phyloP scores from a whole-genome alignment of 352 stramenopile genomes.

The Pythium rishiriense region DNA sequence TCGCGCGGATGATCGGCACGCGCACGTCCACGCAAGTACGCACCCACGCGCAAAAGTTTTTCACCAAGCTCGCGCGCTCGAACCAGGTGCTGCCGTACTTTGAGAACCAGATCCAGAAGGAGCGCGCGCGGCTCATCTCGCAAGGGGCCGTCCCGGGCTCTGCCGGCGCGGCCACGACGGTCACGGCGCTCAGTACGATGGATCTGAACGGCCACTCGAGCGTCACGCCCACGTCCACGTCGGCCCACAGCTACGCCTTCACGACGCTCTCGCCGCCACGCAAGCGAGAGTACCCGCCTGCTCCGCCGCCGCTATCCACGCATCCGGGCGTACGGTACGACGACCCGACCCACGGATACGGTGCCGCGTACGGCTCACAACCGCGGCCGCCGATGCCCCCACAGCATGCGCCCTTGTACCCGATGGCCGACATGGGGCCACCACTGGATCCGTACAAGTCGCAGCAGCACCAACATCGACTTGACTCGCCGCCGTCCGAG shows the following conservation, averaged over 20 bases:
- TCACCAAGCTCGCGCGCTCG: slow-evolving; percentile 79
- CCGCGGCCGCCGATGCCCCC: not conserved
- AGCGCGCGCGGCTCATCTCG: slow-evolving; percentile 54
- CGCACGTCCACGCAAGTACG: slow-evolving; percentile 84
- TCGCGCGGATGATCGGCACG: slow-evolving; percentile 79
- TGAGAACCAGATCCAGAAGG: slow-evolving; percentile 72
- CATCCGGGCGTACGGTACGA: slow-evolving; percentile 11
- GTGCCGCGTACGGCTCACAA: not conserved
- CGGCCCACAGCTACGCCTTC: slow-evolving; percentile 32
- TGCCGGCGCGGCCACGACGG: not conserved
- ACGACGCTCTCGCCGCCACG: slow-evolving; percentile 46
- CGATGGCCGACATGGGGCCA: not conserved
- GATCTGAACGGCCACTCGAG: slow-evolving; percentile 22
- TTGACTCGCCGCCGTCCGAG: slow-evolving; percentile 12
- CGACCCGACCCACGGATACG: slow-evolving; percentile 14
- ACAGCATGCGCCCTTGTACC: not conserved
- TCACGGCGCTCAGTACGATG: not conserved
- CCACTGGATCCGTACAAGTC: slow-evolving; percentile 25
- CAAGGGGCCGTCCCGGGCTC: slow-evolving; percentile 34
- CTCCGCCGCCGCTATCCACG: slow-evolving; percentile 1
- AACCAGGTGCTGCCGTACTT: slow-evolving; percentile 79
- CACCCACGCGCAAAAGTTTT: slow-evolving; percentile 89
- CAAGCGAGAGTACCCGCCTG: slow-evolving; percentile 31
- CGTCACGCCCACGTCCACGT: slow-evolving; percentile 49
- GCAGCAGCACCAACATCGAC: slow-evolving; percentile 7